Evolutionary conservation across 2,329 filamentous ascomycete genomes (phyloP).

Genomic region (Nothophoma quercina): DNA sequence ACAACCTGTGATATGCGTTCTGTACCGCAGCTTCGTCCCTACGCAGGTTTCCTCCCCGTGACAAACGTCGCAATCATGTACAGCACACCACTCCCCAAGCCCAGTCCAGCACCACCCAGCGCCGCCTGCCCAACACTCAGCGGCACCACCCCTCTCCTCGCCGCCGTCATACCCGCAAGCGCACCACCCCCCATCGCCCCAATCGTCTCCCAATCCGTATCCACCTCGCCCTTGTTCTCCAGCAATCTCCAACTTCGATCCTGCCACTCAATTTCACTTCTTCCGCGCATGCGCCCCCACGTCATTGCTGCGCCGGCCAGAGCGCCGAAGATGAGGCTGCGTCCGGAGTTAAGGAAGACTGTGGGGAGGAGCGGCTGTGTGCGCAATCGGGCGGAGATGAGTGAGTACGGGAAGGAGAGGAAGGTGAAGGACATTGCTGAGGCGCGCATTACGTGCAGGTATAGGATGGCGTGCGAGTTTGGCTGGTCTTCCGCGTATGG

Average conservation of each 20-base stretch:
- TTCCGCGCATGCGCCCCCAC: conserved; percentile 61
- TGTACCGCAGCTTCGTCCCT: too few relatives aligned
- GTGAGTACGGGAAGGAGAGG: conserved; percentile 51
- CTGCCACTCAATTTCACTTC: conserved; percentile 68
- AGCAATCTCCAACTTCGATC: conserved; percentile 69
- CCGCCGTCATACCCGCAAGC: conserved; percentile 41
- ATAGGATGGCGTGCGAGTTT: conserved; percentile 62
- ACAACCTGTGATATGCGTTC: background rate
- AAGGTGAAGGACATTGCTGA: conserved; percentile 62
- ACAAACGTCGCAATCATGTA: conserved; percentile 37
- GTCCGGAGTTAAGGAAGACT: conserved; percentile 58
- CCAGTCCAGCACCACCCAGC: conserved; percentile 57
- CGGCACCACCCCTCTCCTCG: conserved; percentile 37
- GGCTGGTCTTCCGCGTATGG: conserved; percentile 70
- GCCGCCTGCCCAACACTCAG: conserved; percentile 48
- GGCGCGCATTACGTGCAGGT: conserved; percentile 66
- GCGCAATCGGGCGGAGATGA: conserved; percentile 34
- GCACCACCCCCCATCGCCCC: conserved; percentile 52
- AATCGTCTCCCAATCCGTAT: conserved; percentile 64
- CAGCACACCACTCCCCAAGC: conserved; percentile 61
- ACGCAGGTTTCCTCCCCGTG: conserved; percentile 26
- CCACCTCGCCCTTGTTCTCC: conserved; percentile 62
- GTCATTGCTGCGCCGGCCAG: conserved; percentile 56
- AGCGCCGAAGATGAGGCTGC: conserved; percentile 56
- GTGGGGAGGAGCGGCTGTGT: conserved; percentile 35